Base-by-base conservation (phyloP, 2,329 filamentous ascomycete species). In the Pseudogymnoascus sp. region DNA sequence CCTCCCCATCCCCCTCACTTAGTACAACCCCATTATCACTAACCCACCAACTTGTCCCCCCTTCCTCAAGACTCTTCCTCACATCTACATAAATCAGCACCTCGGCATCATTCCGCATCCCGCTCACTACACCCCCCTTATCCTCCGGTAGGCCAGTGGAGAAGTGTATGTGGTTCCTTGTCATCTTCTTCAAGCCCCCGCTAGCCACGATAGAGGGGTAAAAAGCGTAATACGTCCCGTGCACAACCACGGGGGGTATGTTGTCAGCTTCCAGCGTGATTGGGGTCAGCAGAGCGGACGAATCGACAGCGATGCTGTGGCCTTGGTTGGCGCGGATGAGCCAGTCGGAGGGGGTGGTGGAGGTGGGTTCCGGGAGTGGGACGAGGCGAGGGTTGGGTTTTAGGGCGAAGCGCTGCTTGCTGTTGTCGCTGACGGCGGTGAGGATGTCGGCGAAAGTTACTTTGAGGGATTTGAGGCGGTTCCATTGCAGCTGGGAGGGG, bases 261-360 rank as follows among this genome's bases (percentile, higher is more conserved):
- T 84, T 84, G 23, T 71, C 81, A 5, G 73, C 76, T 36, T 82
- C 81, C 0, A 84, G 72, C 1, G 85, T 87, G 64, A 97, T 79
- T 5, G 88, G 86, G 18, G 80, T 82, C 2, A 96, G 83, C 1
- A 96, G 82, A 0, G 83, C 83, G 56, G 88, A 84, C n/a, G 85
- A 85, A 5, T 87, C 78, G 14, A 85, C 77, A 71, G 86, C 85
- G 72, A 99, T 90, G 70, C 86, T 91, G 79, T 97, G 95, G 62
- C 95, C 95, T 78, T 97, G 95, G 72, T 96, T 96, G 28, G 95
- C 95, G 71, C 95, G 91, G 77, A 99, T 97, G 34, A 96, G 81
- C 79, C 88, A 97, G 60, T 89, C 79, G 14, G 73, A 68, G 6
- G 69, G 65, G 44, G 67, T 67, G 28, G 66, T 66, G 4, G 71